Base-by-base conservation (phyloP, 768 basidiomycete genomes). In the Lentinula aciculospora region DNA sequence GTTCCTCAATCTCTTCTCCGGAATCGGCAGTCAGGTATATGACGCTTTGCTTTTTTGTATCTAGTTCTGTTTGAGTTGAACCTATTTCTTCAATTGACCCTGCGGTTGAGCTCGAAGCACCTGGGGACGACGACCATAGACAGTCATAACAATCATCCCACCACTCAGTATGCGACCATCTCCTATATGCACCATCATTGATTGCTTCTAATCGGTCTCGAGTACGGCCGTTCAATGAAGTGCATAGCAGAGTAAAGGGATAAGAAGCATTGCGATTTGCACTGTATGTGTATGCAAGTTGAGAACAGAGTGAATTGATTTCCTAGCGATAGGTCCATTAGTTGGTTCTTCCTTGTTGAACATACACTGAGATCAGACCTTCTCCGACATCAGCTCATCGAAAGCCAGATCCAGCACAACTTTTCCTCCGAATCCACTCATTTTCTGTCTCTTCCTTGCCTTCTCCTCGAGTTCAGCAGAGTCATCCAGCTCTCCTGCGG, bases 21-120 rank as follows among this genome's bases (percentile, higher is more conserved):
- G 95, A 86, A 72, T 99, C 97, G 2, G 95, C 97, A 6, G 97
- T 97, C 53, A 99, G 83, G 71, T 99, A 99, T 37, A 98, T 80
- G 54, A 97, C 75, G 45, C 68, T 82, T 59, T 82, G 70, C 63
- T 79, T 78, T 23, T 9, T 50, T 2, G n/a, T 13, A 28, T 56
- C 31, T 13, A 13, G 9, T 9, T 44, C 47, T 29, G n/a, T 28
- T 19, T 29, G 51, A 19, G 25, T 49, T 19, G 13, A 37, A 8
- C 12, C n/a, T 48, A 44, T 32, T 53, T 19, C 13, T 21, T 21
- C 27, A 53, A 8, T 27, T 37, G 27, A 53, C 50, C 25, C 10
- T 37, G 17, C 27, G 23, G 27, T 39, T 27, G 29, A 42, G 53
- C 58, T 44, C 23, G 62, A 56, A 10, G 32, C 58, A 25, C 57